Base-by-base conservation (phyloP, 1,139 yeast genomes). In the Candida anutae region DNA sequence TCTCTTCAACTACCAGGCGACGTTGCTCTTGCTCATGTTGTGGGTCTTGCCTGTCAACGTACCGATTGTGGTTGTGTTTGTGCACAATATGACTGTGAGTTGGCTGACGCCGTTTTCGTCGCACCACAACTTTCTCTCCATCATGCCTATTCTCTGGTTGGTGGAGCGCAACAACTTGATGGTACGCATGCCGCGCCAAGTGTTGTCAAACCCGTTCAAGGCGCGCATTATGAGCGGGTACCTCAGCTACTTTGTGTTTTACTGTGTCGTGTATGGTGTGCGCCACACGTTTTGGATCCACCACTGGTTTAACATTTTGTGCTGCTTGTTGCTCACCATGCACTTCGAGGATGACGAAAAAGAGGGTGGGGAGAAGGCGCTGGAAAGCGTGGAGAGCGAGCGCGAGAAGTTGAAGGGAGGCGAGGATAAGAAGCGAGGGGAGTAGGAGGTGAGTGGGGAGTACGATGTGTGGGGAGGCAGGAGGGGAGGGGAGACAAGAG, bases 31-130 rank as follows among this genome's bases (percentile, higher is more conserved):
- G 38, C 43, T 79, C 27, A 71, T 79, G 75, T 37, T 78, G 6
- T 77, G 87, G 77, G 60, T 79, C 6, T 51, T 79, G 8, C 85
- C 87, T 1, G 71, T 80, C 16, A 76, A 78, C 40, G 58, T 74
- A 1, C 90, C 93, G 0, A 74, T 78, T 1, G 48, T 81, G 16
- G 58, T 80, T 35, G 90, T 80, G 2, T 78, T 79, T 52, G 56
- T 78, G 15, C 88, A 80, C 45, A 79, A 81, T 45, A 55, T 79
- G 34, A 66, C 78, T 2, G 64, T 80, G 22, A 71, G 65, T 38
- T 80, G 90, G 88, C 69, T 62, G 29, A 79, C 87, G 0, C 82
- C 88, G 14, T 80, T 81, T 40, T 73, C 80, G 11, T 77, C 88
- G 0, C 90, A 80, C 46, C 90, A 80, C 46, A 80, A 80, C 43